Percentiles rank a stretch among this genome's conserved stretches.
These are phyloP conservation scores for Nakazawaea anatomiae DNA, from an alignment of 805 yeast genomes.

Conservation along the genomic window DNA sequence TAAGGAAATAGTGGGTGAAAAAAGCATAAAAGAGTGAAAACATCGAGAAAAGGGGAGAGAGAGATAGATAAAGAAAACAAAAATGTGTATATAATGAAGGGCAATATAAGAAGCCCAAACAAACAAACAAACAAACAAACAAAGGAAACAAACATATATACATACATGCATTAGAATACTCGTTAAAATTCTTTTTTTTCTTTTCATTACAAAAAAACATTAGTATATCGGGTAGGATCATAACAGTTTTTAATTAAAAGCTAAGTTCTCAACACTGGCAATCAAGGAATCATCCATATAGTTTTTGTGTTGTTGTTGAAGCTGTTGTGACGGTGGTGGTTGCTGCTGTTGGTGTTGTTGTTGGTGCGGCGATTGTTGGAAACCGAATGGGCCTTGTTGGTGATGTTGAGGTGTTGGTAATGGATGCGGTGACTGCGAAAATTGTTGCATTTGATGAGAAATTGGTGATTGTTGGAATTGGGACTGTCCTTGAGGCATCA, in stretches of 20 bases:
- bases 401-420: slow-evolving; percentile 12
- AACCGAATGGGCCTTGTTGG: slow-evolving; percentile 17
- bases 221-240: not conserved
- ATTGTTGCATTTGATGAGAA: slow-evolving; percentile 10
- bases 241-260: slow-evolving; percentile 4
- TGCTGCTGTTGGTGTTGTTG: too few species aligned
- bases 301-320: not conserved
- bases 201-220: not conserved
- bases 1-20: too few species aligned
- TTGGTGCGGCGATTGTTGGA: slow-evolving; percentile 4
- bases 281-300: slow-evolving; percentile 8
- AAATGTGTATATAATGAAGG: not conserved
- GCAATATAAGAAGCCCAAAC: not conserved
- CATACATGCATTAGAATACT: not conserved
- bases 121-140: not conserved
- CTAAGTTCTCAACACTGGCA: slow-evolving; percentile 9
- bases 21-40: too few species aligned
- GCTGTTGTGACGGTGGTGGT: slow-evolving; percentile 9
- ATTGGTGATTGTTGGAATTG: slow-evolving; percentile 11
- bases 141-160: not conserved
- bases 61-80: not conserved
- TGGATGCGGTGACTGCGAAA: slow-evolving; percentile 14
- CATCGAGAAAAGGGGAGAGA: not conserved
- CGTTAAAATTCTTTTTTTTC: not conserved
- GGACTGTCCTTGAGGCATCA: not conserved